Conservation (phyloP, 805 yeast species). For the Komagataella pastoris region DNA sequence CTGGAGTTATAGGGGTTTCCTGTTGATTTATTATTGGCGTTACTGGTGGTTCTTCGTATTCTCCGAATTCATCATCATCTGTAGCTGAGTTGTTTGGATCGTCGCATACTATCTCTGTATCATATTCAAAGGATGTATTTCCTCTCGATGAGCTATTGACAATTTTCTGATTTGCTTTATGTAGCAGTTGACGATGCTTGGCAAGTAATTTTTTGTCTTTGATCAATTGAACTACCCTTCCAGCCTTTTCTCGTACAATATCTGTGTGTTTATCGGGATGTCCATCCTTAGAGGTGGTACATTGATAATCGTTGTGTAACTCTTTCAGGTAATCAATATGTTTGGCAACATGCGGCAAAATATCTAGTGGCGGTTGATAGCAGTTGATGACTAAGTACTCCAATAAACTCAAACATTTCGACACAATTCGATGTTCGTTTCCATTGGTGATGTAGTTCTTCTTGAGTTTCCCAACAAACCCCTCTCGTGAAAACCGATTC, state of each 20-base stretch:
- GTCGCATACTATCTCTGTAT: not conserved
- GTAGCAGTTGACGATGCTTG: conserved; percentile 8
- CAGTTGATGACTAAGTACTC: conserved; percentile 16
- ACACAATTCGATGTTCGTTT: conserved; percentile 13
- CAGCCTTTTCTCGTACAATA: conserved; percentile 8
- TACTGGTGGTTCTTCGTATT: conserved; percentile 5
- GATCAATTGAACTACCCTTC: conserved; percentile 6
- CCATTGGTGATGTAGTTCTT: conserved; percentile 14
- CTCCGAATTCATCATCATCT: conserved; percentile 14
- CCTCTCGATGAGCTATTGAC: not conserved
- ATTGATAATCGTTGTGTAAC: conserved; percentile 7
- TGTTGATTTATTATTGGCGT: not conserved
- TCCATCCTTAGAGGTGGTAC: conserved; percentile 10
- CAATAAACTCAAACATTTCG: conserved; percentile 13
- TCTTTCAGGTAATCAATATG: conserved; percentile 6
- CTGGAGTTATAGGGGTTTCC: not conserved
- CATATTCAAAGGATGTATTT: not conserved
- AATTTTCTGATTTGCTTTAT: not conserved
- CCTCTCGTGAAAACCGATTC: conserved; percentile 1
- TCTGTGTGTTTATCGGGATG: conserved; percentile 11
- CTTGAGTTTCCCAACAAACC: conserved; percentile 7
- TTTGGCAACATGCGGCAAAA: conserved; percentile 7
- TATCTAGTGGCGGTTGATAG: conserved; percentile 10
- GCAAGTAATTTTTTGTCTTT: conserved; percentile 5
- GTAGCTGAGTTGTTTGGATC: not conserved